phyloP scores from a whole-genome alignment of 257 asterid genomes.

The Penstemon barbatus region DNA sequence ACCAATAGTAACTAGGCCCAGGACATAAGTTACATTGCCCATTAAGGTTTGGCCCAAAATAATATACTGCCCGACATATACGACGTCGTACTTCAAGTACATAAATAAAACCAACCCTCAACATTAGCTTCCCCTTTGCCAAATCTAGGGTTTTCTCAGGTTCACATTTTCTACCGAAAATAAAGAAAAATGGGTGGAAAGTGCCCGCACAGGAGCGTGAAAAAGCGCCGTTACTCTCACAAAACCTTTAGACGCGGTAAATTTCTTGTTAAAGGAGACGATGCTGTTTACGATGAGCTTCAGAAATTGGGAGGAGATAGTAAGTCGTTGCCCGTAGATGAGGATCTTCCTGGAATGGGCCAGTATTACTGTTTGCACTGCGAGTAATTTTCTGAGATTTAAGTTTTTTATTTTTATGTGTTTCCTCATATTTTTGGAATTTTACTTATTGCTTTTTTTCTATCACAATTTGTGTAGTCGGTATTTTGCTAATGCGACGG shows the following conservation, averaged over 20 bases:
- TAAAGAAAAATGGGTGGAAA: constrained; percentile 78
- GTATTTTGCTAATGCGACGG: constrained; percentile 64
- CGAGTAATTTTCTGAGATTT: constrained; percentile 52
- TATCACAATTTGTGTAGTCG: constrained; percentile 41
- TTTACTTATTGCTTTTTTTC: neutral
- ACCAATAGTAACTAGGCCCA: too few relatives aligned
- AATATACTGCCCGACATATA: neutral
- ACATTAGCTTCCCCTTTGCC: neutral
- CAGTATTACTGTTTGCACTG: constrained; percentile 84
- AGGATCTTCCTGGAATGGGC: constrained; percentile 97
- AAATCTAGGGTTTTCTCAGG: constrained; percentile 36
- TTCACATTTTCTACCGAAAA: neutral
- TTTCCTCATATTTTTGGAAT: neutral
- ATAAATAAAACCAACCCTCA: neutral
- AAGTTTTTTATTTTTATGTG: neutral
- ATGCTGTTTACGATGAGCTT: constrained; percentile 77
- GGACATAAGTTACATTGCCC: too few relatives aligned
- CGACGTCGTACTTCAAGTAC: neutral
- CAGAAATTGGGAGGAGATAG: constrained; percentile 47
- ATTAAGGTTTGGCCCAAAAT: neutral
- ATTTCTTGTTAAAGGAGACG: constrained; percentile 61
- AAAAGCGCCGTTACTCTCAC: constrained; percentile 53
- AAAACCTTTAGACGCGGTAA: constrained; percentile 50
- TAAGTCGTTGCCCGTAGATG: constrained; percentile 68
- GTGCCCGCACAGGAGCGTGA: constrained; percentile 71